A percentile compares a stretch with the other conserved stretches of the same genome.
These are phyloP conservation scores for Trametes versicolor DNA, from an alignment of 1,284 basidiomycete genomes.

Conservation along the genomic window DNA sequence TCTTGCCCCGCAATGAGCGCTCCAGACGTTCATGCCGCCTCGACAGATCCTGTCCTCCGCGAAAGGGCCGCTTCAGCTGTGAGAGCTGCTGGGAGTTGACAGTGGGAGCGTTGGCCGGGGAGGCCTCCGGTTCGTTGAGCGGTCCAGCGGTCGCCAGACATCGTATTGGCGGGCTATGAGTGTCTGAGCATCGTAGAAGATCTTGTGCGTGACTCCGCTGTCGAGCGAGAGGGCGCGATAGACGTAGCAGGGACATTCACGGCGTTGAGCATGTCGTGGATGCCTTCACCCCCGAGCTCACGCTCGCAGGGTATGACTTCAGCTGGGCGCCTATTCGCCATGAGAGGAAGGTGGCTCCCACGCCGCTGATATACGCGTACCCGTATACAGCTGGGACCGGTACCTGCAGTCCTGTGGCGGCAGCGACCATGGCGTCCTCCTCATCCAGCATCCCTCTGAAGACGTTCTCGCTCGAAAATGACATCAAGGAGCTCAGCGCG, in stretches of 20 bases:
- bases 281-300: slow-evolving; percentile 13
- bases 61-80: slow-evolving; percentile 34
- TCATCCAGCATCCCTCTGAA: slow-evolving; percentile 68
- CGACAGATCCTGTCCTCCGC: slow-evolving; percentile 60
- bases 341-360: slow-evolving; percentile 24
- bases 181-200: not conserved
- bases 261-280: slow-evolving; percentile 31
- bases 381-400: slow-evolving; percentile 8
- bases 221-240: slow-evolving; percentile 21
- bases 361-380: slow-evolving; percentile 13
- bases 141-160: slow-evolving; percentile 16
- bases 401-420: slow-evolving; percentile 19
- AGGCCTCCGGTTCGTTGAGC: slow-evolving; percentile 19
- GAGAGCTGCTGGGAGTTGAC: slow-evolving; percentile 20
- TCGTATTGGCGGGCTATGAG: slow-evolving; percentile 6
- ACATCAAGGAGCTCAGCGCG: slow-evolving; percentile 73
- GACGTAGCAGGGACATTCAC: slow-evolving; percentile 32
- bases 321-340: not conserved
- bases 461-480: slow-evolving; percentile 88
- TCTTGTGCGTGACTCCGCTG: not conserved
- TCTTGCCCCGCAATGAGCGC: slow-evolving; percentile 58
- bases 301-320: not conserved
- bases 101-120: slow-evolving; percentile 17
- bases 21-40: slow-evolving; percentile 65
- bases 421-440: slow-evolving; percentile 40